Percentiles rank a stretch among this genome's conserved stretches.
These are phyloP conservation scores for Selenicereus undatus DNA, from an alignment of 148 eudicot species.

Conservation along the genomic window DNA sequence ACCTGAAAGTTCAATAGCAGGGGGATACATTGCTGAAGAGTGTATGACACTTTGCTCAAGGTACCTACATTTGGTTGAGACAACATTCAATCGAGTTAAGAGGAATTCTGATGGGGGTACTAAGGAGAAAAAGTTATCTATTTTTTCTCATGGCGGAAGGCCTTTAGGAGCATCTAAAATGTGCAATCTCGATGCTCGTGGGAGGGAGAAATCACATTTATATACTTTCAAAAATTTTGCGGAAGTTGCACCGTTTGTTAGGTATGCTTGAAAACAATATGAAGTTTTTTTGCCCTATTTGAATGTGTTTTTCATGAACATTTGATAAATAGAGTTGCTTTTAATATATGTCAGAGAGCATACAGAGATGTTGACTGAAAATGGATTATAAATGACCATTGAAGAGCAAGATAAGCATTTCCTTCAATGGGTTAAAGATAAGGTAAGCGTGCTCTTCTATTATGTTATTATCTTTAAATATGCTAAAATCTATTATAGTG, in stretches of 20 bases:
- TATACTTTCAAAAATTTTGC: not conserved
- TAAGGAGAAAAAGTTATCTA: not conserved
- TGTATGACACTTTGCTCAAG: slow-evolving; percentile 2
- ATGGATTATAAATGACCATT: not conserved
- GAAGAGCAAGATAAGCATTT: not conserved
- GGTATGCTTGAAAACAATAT: not conserved
- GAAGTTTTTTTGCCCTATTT: not conserved
- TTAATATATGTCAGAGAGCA: not conserved
- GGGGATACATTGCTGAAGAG: not conserved
- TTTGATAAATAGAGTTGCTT: not conserved
- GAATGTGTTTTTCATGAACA: not conserved
- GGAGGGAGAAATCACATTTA: not conserved
- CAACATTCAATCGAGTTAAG: not conserved
- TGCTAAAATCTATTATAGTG: not conserved
- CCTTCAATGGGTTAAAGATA: not conserved
- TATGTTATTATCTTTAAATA: not conserved
- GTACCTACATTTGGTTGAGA: not conserved
- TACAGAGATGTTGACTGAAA: not conserved
- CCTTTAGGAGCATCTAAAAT: not conserved
- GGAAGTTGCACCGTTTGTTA: not conserved
- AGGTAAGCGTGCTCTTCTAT: not conserved
- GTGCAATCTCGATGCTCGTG: not conserved
- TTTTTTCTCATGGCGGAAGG: not conserved
- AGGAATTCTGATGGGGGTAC: not conserved
- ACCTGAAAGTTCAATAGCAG: not conserved